Evolutionary conservation across 805 yeast genomes (phyloP), one percentile per base, ranked within the genome.

Genomic region (Zygosaccharomyces kombuchaensis): DNA sequence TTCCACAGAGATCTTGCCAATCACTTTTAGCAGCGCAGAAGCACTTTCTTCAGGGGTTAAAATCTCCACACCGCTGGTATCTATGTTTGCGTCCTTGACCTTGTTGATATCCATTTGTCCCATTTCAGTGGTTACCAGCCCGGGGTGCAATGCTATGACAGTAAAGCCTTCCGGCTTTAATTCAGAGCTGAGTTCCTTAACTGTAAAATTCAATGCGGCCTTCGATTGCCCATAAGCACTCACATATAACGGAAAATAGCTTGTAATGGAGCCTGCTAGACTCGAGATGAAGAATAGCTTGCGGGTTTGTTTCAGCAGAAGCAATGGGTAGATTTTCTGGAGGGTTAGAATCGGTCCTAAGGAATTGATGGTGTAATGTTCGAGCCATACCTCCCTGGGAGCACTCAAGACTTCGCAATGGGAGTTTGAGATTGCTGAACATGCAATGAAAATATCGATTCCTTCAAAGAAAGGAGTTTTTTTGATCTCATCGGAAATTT

Each of bases 81-180:
- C 36, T 21, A 13, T 40, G 43, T 7, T 36, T 21, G 16, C 37
- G n/a, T 42, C 31, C 14, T 37, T 26, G 27, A 37, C 34, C 13
- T 39, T 10, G 22, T 29, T 13, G n/a, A 43, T 14, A n/a, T 21
- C 48, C 10, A 12, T 2, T 14, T 43, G 40, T 6, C 58, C 64
- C 65, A 64, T 60, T 37, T 70, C 74, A 29, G 70, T 67, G 9
- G 43, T 13, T 12, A 72, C 73, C 9, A 59, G 32, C 27, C 76
- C 75, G 0, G 76, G 75, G 41, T 68, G 70, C 9, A 69, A 9
- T 9, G 69, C 52, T 17, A 68, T 48, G 35, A 65, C 58, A 10
- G 54, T 59, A 45, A 58, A 65, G 1, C 57, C 63, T 30, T 63
- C 59, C 1, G 36, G 35, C 9, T 41, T 45, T 22, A 59, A 42